Percentiles rank a stretch among this genome's conserved stretches.
These are phyloP conservation scores for Saccharomyces hybrid DNA, from an alignment of 1,139 yeast genomes.

Conservation along the genomic window DNA sequence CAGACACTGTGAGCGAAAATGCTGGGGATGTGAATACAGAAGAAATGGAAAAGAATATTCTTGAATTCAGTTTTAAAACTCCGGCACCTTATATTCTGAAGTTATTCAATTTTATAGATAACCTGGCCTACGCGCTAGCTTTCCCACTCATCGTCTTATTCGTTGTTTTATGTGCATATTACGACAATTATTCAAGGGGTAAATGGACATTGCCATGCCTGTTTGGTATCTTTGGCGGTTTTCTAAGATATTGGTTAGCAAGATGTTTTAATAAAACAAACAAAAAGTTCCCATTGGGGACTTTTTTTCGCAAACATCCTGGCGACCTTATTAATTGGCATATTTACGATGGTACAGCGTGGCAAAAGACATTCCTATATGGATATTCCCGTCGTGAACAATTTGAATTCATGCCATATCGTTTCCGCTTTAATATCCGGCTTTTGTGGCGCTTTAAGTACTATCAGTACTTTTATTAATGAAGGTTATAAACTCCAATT, in stretches of 20 bases:
- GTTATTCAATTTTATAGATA: slow-evolving; percentile 8
- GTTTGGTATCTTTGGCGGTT: slow-evolving; percentile 28
- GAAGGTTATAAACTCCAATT: slow-evolving; percentile 42
- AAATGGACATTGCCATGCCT: slow-evolving; percentile 28
- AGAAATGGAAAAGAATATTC: not conserved
- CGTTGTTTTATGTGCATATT: slow-evolving; percentile 26
- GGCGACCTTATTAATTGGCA: slow-evolving; percentile 53
- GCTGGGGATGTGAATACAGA: not conserved
- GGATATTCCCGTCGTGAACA: slow-evolving; percentile 31
- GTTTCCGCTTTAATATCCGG: slow-evolving; percentile 58
- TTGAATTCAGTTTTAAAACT: slow-evolving; percentile 1
- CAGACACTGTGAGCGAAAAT: not conserved
- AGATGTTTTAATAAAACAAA: slow-evolving; percentile 39
- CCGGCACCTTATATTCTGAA: slow-evolving; percentile 6
- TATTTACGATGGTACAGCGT: slow-evolving; percentile 44
- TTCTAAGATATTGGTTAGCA: slow-evolving; percentile 49
- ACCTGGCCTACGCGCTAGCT: slow-evolving; percentile 9
- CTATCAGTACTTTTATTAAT: slow-evolving; percentile 67
- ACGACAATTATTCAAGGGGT: slow-evolving; percentile 23
- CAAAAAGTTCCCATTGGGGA: slow-evolving; percentile 59
- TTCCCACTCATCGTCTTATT: slow-evolving; percentile 23
- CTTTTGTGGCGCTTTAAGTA: slow-evolving; percentile 69
- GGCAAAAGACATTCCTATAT: slow-evolving; percentile 34
- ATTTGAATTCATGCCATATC: slow-evolving; percentile 42
- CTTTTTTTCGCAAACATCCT: slow-evolving; percentile 60